Evolutionary conservation across 352 stramenopile genomes (phyloP).

Genomic region (Phytophthora syringae): DNA sequence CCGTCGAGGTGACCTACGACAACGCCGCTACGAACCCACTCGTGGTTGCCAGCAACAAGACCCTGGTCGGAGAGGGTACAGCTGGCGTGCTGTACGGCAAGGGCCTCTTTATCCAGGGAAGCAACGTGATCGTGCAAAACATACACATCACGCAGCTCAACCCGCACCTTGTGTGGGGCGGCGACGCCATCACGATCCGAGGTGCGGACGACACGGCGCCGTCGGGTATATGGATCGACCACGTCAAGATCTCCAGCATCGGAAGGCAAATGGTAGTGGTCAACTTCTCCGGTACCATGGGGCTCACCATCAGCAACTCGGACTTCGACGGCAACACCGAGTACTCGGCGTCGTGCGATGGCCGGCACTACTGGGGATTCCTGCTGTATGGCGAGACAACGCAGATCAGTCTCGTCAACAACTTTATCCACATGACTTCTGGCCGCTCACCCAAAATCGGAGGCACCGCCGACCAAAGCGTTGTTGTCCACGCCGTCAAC

Average conservation of each 20-base stretch:
- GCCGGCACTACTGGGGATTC: slow-evolving; percentile 54
- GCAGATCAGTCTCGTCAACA: slow-evolving; percentile 40
- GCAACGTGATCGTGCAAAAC: slow-evolving; percentile 62
- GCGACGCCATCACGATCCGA: slow-evolving; percentile 19
- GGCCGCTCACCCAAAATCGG: slow-evolving; percentile 48
- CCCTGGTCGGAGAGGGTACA: slow-evolving; percentile 43
- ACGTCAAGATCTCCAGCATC: slow-evolving; percentile 26
- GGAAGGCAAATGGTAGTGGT: slow-evolving; percentile 50
- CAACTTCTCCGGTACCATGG: slow-evolving; percentile 40
- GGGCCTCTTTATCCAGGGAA: slow-evolving; percentile 38
- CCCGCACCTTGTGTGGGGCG: slow-evolving; percentile 23
- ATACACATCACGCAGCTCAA: slow-evolving; percentile 29
- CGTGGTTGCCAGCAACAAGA: slow-evolving; percentile 45
- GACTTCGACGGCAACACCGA: slow-evolving; percentile 23
- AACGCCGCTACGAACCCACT: slow-evolving; percentile 42
- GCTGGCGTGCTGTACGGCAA: slow-evolving; percentile 49
- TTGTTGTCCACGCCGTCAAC: slow-evolving; percentile 38
- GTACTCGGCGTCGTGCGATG: slow-evolving; percentile 39
- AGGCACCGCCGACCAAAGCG: slow-evolving; percentile 26
- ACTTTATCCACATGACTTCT: slow-evolving; percentile 35
- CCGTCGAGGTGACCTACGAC: slow-evolving; percentile 45
- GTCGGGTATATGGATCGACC: slow-evolving; percentile 25
- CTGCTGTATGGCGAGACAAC: slow-evolving; percentile 27
- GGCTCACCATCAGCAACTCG: slow-evolving; percentile 50
- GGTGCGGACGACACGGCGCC: slow-evolving; percentile 14